Evolutionary conservation across 768 basidiomycete genomes (phyloP), one percentile per base, ranked within the genome.

Genomic region (Neoboletus brunneissimus): DNA sequence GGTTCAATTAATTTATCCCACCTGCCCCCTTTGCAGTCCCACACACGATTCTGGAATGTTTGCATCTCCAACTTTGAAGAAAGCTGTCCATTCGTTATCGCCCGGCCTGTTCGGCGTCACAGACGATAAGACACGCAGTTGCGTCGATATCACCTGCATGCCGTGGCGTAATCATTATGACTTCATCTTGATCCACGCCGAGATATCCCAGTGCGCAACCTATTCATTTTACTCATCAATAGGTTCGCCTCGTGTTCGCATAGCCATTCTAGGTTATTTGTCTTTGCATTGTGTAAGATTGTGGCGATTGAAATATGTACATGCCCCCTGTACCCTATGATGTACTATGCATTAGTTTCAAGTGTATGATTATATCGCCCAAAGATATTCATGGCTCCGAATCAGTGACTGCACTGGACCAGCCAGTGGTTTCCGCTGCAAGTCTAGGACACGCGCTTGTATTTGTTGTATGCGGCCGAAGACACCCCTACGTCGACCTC

Each of bases 1-100:
- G 91, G 48, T 94, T 94, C 78, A 89, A 90, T 67, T 91, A 73
- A 80, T 38, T 53, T 51, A 54, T 51, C 35, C 13, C 51, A 40
- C 50, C 54, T 48, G 52, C 11, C 29, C 18, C 27, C 10, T 43
- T 51, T 37, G 55, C 44, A 53, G 44, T 31, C 48, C 35, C 38
- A 32, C 46, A 48, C 62, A 57, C 43, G 40, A 45, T 48, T 48
- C 40, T 54, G 54, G 54, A 47, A 55, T 13, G 32, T 42, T 43
- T 32, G 34, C 34, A 46, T 42, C 23, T 31, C 34, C 25, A 16
- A 20, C 22, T 29, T 50, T n/a, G 25, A 37, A 42, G 5, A 48
- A 52, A 25, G 56, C 46, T 48, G 25, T 64, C 10, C 54, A 9
- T 32, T 51, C 54, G 38, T 50, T 53, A 48, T 57, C 55, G 32